Base-by-base conservation (phyloP, 2,329 filamentous ascomycete species). In the Phaeosphaeriaceae sp. region DNA sequence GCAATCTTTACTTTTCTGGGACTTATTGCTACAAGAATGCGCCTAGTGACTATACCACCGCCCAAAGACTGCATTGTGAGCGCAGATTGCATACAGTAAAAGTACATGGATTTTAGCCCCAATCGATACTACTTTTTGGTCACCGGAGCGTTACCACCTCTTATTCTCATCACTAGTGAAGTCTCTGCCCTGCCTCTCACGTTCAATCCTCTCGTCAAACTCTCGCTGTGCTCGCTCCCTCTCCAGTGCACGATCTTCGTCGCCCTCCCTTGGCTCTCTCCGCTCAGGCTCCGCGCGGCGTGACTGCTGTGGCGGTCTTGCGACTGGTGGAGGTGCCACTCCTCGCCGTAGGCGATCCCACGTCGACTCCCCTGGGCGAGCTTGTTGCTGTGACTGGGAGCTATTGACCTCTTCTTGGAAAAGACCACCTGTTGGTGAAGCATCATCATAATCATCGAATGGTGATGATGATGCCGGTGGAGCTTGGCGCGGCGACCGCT, bases 151-250 rank as follows among this genome's bases (percentile, higher is more conserved):
- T 58, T 56, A 78, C 76, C 75, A 77, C 52, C 56, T 70, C 61
- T 67, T 76, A 0, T 61, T 60, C 17, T 47, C 21, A 47, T 47
- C 45, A 25, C 21, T 22, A 21, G 45, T 24, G 17, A 47, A 47
- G 10, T 75, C 69, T n/a, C 76, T 77, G 0, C 81, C 83, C 53
- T 77, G 76, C 51, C 83, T 70, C 62, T 85, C 83, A 56, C 76
- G 75, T 61, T 85, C 83, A 5, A 85, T 60, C 45, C 79, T 71
- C 19, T 77, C 77, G 63, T 85, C 82, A 61, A 85, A 85, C 24
- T 84, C 81, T 53, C 73, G 78, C 68, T 85, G 82, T 24, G 81
- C 81, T 58, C 82, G 77, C 42, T 74, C 65, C 57, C 77, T 80
- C 13, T 80, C 81, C 25, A 74, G 64, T 47, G 78, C 75, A 22